A percentile compares a stretch with the other conserved stretches of the same genome.
phyloP scores from a whole-genome alignment of 2,329 filamentous ascomycete species.

The Xylariaceae sp. region DNA sequence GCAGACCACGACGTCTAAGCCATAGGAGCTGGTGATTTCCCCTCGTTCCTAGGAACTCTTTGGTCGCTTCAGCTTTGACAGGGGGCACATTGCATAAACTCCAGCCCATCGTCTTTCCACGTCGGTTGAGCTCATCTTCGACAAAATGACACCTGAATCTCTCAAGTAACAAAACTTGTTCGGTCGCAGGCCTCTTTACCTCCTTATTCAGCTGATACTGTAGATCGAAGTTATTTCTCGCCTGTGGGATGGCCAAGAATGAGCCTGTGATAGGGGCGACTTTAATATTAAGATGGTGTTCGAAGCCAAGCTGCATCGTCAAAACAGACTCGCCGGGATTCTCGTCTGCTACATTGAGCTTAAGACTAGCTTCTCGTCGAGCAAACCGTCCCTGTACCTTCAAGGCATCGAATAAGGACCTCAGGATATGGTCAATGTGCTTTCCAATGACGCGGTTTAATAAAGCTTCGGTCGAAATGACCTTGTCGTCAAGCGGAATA shows the following conservation, averaged over 20 bases:
- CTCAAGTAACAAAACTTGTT: constrained; percentile 55
- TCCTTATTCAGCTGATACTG: constrained; percentile 61
- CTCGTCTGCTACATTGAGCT: constrained; percentile 50
- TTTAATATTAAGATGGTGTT: constrained; percentile 54
- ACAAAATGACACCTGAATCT: constrained; percentile 56
- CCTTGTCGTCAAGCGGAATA: constrained; percentile 60
- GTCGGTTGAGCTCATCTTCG: constrained; percentile 55
- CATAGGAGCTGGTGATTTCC: constrained; percentile 61
- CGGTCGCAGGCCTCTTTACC: constrained; percentile 49
- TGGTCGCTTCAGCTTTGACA: constrained; percentile 49
- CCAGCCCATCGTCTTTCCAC: constrained; percentile 63
- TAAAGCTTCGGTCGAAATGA: constrained; percentile 68
- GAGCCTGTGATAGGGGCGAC: constrained; percentile 76
- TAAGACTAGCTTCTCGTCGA: constrained; percentile 53
- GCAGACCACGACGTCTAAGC: constrained; percentile 69
- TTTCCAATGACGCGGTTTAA: constrained; percentile 68
- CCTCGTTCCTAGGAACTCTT: constrained; percentile 56
- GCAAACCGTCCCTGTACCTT: constrained; percentile 55
- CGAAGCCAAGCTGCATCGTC: constrained; percentile 62
- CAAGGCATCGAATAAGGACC: constrained; percentile 59
- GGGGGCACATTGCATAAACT: constrained; percentile 41
- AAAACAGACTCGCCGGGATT: constrained; percentile 65
- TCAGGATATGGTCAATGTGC: constrained; percentile 68
- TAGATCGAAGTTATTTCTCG: constrained; percentile 48
- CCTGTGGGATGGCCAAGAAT: constrained; percentile 64